Percentiles rank a stretch among this genome's conserved stretches.
These are phyloP conservation scores for Nicotiana sylvestris DNA, from an alignment of 257 asterid species.

Conservation along the genomic window DNA sequence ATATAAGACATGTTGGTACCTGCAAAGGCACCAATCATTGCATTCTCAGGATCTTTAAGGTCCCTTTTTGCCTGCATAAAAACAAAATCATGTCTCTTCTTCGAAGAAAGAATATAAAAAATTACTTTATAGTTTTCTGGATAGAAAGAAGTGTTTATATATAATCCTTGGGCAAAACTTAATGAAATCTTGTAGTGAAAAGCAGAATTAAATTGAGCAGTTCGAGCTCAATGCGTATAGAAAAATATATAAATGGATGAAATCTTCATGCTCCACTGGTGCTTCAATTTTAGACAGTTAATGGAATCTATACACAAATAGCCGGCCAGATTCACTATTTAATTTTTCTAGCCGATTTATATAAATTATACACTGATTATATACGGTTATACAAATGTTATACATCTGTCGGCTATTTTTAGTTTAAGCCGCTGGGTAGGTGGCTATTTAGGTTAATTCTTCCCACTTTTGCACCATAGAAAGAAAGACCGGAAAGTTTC, in stretches of 20 bases:
- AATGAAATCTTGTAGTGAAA: background rate
- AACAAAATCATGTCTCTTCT: background rate
- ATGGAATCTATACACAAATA: too few species aligned
- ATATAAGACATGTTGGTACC: slow-evolving; percentile 29
- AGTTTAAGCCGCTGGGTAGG: too few species aligned
- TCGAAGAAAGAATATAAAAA: background rate
- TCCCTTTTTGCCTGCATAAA: slow-evolving; percentile 56
- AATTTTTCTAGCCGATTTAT: too few species aligned
- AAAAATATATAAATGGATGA: background rate
- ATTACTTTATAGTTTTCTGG: background rate
- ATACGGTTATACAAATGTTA: too few species aligned
- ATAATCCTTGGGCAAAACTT: background rate
- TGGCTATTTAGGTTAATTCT: too few species aligned
- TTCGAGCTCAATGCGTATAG: background rate
- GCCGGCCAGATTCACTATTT: too few species aligned
- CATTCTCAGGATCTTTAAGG: slow-evolving; percentile 58
- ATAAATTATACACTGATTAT: too few species aligned
- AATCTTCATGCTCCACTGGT: background rate
- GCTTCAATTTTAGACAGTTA: background rate
- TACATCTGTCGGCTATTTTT: too few species aligned
- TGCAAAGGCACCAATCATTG: slow-evolving; percentile 69
- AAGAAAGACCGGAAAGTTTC: background rate
- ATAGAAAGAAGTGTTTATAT: background rate
- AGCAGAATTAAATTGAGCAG: background rate
- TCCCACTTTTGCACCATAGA: background rate